Conservation (phyloP, 768 basidiomycete genomes). For the Rickenella mellea region DNA sequence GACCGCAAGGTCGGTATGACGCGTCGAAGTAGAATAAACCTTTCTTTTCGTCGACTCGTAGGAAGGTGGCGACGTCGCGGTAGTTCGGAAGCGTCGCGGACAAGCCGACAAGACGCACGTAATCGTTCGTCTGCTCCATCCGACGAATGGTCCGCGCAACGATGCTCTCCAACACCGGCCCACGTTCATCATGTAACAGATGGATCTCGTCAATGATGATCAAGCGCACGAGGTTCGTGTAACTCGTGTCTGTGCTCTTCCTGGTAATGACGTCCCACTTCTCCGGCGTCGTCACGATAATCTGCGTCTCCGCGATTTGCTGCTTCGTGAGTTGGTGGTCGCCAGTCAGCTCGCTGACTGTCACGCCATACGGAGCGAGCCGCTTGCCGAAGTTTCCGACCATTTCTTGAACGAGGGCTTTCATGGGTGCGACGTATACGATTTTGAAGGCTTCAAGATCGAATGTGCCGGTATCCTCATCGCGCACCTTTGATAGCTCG, state of each 20-base stretch:
- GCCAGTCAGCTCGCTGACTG: constrained; percentile 91
- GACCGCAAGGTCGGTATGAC: constrained; percentile 84
- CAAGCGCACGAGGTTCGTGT: constrained; percentile 92
- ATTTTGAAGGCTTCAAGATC: constrained; percentile 91
- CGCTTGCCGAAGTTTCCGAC: constrained; percentile 88
- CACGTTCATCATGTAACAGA: constrained; percentile 93
- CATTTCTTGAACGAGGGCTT: constrained; percentile 98
- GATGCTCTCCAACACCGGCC: constrained; percentile 89
- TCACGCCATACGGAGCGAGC: constrained; percentile 62
- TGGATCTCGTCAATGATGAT: constrained; percentile 99
- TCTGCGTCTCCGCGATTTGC: constrained; percentile 93
- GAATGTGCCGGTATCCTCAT: constrained; percentile 69
- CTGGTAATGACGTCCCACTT: constrained; percentile 99
- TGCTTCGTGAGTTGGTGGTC: constrained; percentile 98
- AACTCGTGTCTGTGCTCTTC: constrained; percentile 93
- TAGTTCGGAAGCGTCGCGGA: constrained; percentile 99
- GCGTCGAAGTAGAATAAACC: constrained; percentile 98
- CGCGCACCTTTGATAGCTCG: constrained; percentile 81
- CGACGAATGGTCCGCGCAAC: constrained; percentile 82
- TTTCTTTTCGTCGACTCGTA: constrained; percentile 85
- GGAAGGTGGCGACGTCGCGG: constrained; percentile 94
- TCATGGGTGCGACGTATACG: constrained; percentile 98
- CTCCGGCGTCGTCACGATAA: constrained; percentile 97
- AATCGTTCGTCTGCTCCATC: constrained; percentile 91
- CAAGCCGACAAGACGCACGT: constrained; percentile 88